Percentiles rank a stretch among this genome's conserved stretches.
phyloP scores from a whole-genome alignment of 2,329 filamentous ascomycete species.

The Colletotrichum cuscutae region DNA sequence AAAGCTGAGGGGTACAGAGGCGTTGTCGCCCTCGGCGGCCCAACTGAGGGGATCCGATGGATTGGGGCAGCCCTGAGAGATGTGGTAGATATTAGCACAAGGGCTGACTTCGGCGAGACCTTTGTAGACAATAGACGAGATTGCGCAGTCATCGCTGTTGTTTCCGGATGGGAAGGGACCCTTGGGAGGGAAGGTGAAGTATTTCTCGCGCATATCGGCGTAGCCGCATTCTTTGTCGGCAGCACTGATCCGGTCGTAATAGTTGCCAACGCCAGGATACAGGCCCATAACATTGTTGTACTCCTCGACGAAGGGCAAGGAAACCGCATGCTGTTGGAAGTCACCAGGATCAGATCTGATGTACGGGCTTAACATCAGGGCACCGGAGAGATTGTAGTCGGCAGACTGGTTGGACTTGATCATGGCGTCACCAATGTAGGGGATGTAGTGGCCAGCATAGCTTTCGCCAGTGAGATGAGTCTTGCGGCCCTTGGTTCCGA shows the following conservation, averaged over 20 bases:
- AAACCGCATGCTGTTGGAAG: slow-evolving; percentile 57
- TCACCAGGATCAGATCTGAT: slow-evolving; percentile 68
- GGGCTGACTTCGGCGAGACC: slow-evolving; percentile 72
- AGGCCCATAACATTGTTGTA: slow-evolving; percentile 70
- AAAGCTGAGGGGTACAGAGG: slow-evolving; percentile 61
- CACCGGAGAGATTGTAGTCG: slow-evolving; percentile 75
- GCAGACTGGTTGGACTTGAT: slow-evolving; percentile 71
- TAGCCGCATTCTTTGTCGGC: slow-evolving; percentile 72
- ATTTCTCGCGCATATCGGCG: slow-evolving; percentile 66
- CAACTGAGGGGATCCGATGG: slow-evolving; percentile 76
- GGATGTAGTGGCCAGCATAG: slow-evolving; percentile 75
- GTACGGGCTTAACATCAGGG: slow-evolving; percentile 74
- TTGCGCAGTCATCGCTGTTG: slow-evolving; percentile 60
- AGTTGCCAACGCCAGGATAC: slow-evolving; percentile 60
- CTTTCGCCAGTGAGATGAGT: slow-evolving; percentile 80
- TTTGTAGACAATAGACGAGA: slow-evolving; percentile 62
- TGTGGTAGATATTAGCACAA: slow-evolving; percentile 83
- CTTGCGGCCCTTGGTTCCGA: slow-evolving; percentile 74
- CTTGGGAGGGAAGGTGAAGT: slow-evolving; percentile 75
- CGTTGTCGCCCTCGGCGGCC: slow-evolving; percentile 58
- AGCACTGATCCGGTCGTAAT: slow-evolving; percentile 61
- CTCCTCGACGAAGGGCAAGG: slow-evolving; percentile 69
- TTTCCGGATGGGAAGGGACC: slow-evolving; percentile 63
- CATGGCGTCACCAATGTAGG: slow-evolving; percentile 80
- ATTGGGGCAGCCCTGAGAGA: slow-evolving; percentile 77